phyloP scores from a whole-genome alignment of 164 flowering plant species.

The Stephania cephalantha region DNA sequence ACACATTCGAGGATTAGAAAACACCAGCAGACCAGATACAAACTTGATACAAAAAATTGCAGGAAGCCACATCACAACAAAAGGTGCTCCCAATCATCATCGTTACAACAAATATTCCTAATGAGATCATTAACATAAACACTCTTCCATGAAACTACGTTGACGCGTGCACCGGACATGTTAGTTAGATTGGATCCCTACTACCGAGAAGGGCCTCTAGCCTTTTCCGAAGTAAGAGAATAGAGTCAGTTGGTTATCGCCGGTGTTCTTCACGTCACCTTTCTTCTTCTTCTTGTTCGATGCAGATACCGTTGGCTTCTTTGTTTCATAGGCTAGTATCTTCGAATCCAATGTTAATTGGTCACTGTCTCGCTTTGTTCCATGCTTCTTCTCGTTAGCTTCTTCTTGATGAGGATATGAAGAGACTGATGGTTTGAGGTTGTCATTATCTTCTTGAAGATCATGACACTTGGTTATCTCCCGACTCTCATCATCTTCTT shows the following conservation, averaged over 20 bases:
- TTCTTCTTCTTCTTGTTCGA: slow-evolving; percentile 40
- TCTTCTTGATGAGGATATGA: slow-evolving; percentile 3
- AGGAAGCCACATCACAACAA: background rate
- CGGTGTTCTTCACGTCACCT: slow-evolving; percentile 24
- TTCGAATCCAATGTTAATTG: slow-evolving; percentile 20
- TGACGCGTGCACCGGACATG: background rate
- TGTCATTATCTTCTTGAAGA: slow-evolving; percentile 13
- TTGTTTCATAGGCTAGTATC: slow-evolving; percentile 9
- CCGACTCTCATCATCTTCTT: slow-evolving; percentile 12
- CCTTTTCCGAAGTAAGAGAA: slow-evolving; percentile 47
- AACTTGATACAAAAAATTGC: background rate
- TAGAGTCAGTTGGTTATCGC: slow-evolving; percentile 50
- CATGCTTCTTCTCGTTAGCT: slow-evolving; percentile 17
- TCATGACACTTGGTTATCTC: background rate
- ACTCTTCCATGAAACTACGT: background rate
- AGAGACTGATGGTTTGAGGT: slow-evolving; percentile 7
- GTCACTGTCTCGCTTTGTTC: slow-evolving; percentile 36
- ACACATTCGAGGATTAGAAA: no score
- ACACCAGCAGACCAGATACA: background rate
- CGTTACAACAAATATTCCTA: background rate
- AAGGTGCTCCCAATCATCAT: background rate
- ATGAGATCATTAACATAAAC: background rate
- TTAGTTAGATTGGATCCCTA: background rate
- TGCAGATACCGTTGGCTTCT: slow-evolving; percentile 14
- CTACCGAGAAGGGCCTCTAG: background rate